These are phyloP conservation scores for Leucocoprinus leucothites DNA, from an alignment of 768 basidiomycete species.

Conservation along the genomic window DNA sequence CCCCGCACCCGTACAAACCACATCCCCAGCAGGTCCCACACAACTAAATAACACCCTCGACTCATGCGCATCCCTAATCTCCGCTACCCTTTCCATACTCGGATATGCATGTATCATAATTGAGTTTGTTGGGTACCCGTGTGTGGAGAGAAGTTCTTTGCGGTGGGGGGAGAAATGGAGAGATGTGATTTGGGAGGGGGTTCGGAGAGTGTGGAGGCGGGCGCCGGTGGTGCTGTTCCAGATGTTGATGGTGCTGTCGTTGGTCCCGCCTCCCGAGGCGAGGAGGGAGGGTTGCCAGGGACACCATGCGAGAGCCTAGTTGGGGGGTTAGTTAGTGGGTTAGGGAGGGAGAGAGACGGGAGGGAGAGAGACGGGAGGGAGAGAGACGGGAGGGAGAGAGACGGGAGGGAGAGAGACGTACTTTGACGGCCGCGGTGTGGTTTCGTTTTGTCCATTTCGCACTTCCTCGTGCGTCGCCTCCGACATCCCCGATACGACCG, in stretches of 20 bases:
- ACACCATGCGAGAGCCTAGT: slow-evolving; percentile 93
- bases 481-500: slow-evolving; percentile 63
- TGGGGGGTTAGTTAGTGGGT: too few relatives aligned
- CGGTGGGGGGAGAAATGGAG: slow-evolving; percentile 83
- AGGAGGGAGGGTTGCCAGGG: slow-evolving; percentile 93
- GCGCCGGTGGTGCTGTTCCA: slow-evolving; percentile 95
- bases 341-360: too few relatives aligned
- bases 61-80: slow-evolving; percentile 91
- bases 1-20: slow-evolving; percentile 87
- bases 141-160: slow-evolving; percentile 90
- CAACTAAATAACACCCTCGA: slow-evolving; percentile 84
- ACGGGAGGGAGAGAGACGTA: slow-evolving; percentile 19
- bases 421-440: slow-evolving; percentile 87
- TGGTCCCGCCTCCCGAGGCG: slow-evolving; percentile 92
- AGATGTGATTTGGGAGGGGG: slow-evolving; percentile 90
- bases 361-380: neutral
- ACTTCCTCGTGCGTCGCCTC: slow-evolving; percentile 46
- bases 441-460: slow-evolving; percentile 92
- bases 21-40: slow-evolving; percentile 84
- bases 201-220: slow-evolving; percentile 81
- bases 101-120: slow-evolving; percentile 87
- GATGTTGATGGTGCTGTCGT: slow-evolving; percentile 86
- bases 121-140: slow-evolving; percentile 89
- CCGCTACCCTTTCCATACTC: slow-evolving; percentile 72
- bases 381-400: neutral